Conservation (phyloP, 306 rosid species). For the Argentina anserina region DNA sequence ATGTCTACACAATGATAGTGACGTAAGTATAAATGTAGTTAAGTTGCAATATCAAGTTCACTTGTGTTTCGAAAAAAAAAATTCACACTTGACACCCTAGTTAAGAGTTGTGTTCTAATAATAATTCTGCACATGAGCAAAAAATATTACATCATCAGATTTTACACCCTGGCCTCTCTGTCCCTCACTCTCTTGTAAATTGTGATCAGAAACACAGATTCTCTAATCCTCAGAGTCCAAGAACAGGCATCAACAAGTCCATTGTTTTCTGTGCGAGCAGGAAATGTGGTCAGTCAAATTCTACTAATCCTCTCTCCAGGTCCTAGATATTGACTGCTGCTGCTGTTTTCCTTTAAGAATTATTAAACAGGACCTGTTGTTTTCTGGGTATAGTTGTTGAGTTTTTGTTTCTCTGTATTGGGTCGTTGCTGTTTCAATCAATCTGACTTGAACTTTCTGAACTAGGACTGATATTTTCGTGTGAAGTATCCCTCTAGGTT, state of each 20-base stretch:
- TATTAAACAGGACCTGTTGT: not conserved
- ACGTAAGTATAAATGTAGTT: too few species aligned
- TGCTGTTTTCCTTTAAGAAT: not conserved
- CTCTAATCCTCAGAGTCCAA: not conserved
- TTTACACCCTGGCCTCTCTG: not conserved
- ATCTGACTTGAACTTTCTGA: not conserved
- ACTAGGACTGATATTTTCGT: not conserved
- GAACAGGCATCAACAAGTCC: not conserved
- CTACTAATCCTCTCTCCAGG: not conserved
- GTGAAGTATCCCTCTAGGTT: not conserved
- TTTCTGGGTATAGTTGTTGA: not conserved
- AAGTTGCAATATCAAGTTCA: not conserved
- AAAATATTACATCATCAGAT: not conserved
- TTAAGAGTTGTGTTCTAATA: not conserved
- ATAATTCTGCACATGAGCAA: not conserved
- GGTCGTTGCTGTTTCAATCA: not conserved
- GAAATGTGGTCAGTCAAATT: constrained; percentile 4
- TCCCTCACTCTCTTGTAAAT: not conserved
- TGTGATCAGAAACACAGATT: not conserved
- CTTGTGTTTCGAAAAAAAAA: too few species aligned
- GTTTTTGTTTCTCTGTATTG: not conserved
- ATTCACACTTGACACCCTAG: not conserved
- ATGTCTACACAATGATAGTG: not conserved
- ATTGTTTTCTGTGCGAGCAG: not conserved
- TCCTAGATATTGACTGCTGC: not conserved